Evolutionary conservation across 345 rosid species (phyloP).

Genomic region (Luvunga scandens): DNA sequence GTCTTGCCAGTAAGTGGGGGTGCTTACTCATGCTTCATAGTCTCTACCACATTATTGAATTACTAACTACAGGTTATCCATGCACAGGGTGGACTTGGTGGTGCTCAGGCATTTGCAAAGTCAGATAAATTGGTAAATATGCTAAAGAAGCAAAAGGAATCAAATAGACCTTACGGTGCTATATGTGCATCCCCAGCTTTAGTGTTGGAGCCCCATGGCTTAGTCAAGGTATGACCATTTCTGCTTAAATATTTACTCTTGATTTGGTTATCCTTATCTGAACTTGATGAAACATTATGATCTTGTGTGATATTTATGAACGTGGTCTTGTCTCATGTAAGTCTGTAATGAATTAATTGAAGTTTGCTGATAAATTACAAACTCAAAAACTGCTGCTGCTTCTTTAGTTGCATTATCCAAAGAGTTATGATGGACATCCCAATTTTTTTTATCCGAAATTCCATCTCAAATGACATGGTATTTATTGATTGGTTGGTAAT

Average conservation of each 20-base stretch:
- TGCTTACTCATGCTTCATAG: neutral
- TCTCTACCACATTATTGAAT: neutral
- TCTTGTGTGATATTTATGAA: too few relatives aligned
- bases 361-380: neutral
- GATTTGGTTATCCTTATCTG: too few relatives aligned
- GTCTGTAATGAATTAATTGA: neutral
- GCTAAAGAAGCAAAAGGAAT: conserved; percentile 72
- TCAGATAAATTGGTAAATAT: conserved; percentile 74
- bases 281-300: too few relatives aligned
- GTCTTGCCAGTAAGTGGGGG: conserved; percentile 76
- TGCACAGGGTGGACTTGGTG: conserved; percentile 88
- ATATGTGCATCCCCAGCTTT: conserved; percentile 95
- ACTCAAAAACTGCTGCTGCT: neutral
- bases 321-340: too few relatives aligned
- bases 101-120: conserved; percentile 84
- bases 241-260: too few relatives aligned
- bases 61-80: neutral
- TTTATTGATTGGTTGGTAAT: too few relatives aligned
- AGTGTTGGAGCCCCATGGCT: conserved; percentile 85
- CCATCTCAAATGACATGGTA: too few relatives aligned
- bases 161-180: conserved; percentile 86
- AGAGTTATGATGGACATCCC: too few relatives aligned
- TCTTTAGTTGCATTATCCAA: neutral
- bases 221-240: conserved; percentile 62
- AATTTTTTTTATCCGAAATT: too few relatives aligned